phyloP scores from a whole-genome alignment of 1,284 basidiomycete species.

The Ceratobasidium sp. region DNA sequence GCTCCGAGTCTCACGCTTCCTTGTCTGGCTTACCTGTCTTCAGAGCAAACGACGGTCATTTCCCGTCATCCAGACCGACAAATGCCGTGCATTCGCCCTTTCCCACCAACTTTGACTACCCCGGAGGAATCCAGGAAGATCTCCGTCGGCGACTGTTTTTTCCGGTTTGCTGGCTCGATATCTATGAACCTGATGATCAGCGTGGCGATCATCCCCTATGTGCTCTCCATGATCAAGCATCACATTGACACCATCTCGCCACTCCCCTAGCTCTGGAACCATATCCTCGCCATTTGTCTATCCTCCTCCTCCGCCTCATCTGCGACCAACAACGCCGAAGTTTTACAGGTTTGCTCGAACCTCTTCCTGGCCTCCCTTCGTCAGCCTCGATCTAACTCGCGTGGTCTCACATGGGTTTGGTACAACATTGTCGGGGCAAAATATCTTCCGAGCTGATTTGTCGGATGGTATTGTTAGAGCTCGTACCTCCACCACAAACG shows the following conservation, averaged over 20 bases:
- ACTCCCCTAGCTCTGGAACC: conserved; percentile 28
- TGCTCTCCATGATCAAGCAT: too few relatives aligned
- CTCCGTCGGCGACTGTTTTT: conserved; percentile 16
- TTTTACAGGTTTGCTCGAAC: conserved; percentile 26
- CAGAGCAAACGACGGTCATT: conserved; percentile 47
- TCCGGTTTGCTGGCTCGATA: not conserved
- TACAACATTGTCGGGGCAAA: conserved; percentile 13
- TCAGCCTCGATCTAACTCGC: conserved; percentile 17
- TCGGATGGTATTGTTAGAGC: not conserved
- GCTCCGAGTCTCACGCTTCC: not conserved
- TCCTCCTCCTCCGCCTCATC: conserved; percentile 21
- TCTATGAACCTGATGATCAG: not conserved
- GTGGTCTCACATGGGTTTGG: conserved; percentile 14
- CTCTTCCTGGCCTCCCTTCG: conserved; percentile 13
- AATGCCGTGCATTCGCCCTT: conserved; percentile 73
- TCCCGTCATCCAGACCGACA: conserved; percentile 72
- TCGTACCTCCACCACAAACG: not conserved
- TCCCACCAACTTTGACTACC: conserved; percentile 78
- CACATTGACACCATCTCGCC: conserved; percentile 29
- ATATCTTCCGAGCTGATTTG: conserved; percentile 9
- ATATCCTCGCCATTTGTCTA: conserved; percentile 20
- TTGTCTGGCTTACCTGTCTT: not conserved
- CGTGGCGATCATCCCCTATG: conserved; percentile 20
- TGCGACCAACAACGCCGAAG: too few relatives aligned
- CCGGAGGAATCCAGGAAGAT: conserved; percentile 45